Conservation (phyloP, 352 stramenopile genomes). For the Lagenidium sp. region DNA sequence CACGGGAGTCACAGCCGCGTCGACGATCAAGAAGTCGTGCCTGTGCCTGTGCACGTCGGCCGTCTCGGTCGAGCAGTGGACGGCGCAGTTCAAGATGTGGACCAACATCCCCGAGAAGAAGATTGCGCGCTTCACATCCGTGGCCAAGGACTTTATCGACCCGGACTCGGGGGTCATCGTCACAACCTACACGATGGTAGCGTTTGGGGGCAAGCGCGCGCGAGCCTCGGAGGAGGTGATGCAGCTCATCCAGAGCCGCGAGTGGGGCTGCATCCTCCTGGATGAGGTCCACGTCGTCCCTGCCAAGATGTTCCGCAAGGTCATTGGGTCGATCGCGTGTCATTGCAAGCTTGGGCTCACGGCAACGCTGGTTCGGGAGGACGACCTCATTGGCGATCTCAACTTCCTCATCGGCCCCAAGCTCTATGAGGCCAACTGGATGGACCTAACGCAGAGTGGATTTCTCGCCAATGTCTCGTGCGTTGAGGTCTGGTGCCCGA, state of each 20-base stretch:
- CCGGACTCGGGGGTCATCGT: constrained; percentile 88
- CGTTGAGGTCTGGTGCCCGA: constrained; percentile 98
- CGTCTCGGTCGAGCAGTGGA: constrained; percentile 98
- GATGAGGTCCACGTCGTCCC: constrained; percentile 98
- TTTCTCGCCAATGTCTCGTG: constrained; percentile 98
- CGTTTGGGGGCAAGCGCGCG: constrained; percentile 87
- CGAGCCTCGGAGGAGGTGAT: constrained; percentile 92
- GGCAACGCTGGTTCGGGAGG: constrained; percentile 98
- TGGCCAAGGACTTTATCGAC: constrained; percentile 79
- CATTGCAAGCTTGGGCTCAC: constrained; percentile 98
- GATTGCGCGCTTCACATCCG: constrained; percentile 76
- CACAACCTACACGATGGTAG: constrained; percentile 98
- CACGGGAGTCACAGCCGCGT: constrained; percentile 92
- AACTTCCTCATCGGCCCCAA: constrained; percentile 99
- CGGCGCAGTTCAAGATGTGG: constrained; percentile 98
- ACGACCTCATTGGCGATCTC: constrained; percentile 98
- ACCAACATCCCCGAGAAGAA: constrained; percentile 89
- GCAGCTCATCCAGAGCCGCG: constrained; percentile 92
- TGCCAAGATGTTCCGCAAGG: constrained; percentile 98
- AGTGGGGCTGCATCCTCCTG: constrained; percentile 98
- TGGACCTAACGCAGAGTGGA: constrained; percentile 97
- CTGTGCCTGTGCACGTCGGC: constrained; percentile 97
- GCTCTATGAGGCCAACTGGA: constrained; percentile 97
- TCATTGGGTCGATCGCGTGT: constrained; percentile 90
- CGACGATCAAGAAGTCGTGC: constrained; percentile 96